Conservation (phyloP, 1,139 yeast genomes). For the Zhuliangozyma blackwelliae region DNA sequence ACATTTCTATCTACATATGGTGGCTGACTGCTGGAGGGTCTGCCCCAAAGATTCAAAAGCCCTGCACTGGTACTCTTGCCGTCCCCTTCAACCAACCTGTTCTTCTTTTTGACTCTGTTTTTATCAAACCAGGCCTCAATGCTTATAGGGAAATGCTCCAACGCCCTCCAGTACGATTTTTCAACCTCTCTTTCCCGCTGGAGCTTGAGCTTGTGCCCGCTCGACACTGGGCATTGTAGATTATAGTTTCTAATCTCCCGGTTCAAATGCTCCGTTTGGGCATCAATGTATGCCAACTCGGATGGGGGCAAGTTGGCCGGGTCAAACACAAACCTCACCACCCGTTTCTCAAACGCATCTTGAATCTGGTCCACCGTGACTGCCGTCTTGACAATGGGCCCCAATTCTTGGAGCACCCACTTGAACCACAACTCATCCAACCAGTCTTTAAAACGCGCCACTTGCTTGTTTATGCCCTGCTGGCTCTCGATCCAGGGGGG, state of each 20-base stretch:
- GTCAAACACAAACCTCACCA: slow-evolving; percentile 2
- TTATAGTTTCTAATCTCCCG: slow-evolving; percentile 66
- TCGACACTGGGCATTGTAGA: slow-evolving; percentile 67
- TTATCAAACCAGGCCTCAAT: slow-evolving; percentile 19
- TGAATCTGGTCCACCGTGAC: slow-evolving; percentile 12
- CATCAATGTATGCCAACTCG: slow-evolving; percentile 30
- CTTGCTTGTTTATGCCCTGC: slow-evolving; percentile 47
- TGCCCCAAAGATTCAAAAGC: slow-evolving; percentile 8
- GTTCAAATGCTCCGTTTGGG: slow-evolving; percentile 50
- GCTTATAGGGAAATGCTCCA: slow-evolving; percentile 10
- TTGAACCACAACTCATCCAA: slow-evolving; percentile 43
- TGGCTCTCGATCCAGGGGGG: slow-evolving; percentile 93
- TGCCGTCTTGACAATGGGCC: slow-evolving; percentile 14
- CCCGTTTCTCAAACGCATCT: slow-evolving; percentile 7
- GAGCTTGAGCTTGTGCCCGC: slow-evolving; percentile 68
- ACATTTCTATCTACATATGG: slow-evolving; percentile 12
- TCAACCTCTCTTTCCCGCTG: slow-evolving; percentile 47
- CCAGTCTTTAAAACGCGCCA: slow-evolving; percentile 41
- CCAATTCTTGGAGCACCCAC: slow-evolving; percentile 19
- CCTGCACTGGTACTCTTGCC: slow-evolving; percentile 3
- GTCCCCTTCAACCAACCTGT: slow-evolving; percentile 1
- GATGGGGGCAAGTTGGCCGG: slow-evolving; percentile 7
- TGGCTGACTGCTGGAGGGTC: neutral
- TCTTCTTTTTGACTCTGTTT: slow-evolving; percentile 9
- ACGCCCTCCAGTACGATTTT: slow-evolving; percentile 13